Conservation (phyloP, 208 protist species). For the Endotrypanum monterogeii region DNA sequence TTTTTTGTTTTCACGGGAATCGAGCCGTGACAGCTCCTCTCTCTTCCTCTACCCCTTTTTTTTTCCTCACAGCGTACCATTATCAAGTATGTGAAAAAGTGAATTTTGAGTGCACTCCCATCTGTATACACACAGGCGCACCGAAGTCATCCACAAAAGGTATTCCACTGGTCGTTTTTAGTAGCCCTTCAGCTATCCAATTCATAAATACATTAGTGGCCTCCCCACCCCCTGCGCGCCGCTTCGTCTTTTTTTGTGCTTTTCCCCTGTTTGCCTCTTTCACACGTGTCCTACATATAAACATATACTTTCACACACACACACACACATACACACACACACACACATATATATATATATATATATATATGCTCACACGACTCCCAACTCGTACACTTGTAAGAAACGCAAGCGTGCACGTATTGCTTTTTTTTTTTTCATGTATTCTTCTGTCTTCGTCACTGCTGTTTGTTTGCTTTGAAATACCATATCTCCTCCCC, state of each 20-base stretch:
- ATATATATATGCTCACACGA: background rate
- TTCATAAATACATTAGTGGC: background rate
- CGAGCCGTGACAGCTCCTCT: background rate
- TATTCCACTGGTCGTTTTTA: background rate
- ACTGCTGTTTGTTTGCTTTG: background rate
- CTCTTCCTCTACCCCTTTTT: background rate
- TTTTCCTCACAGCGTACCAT: background rate
- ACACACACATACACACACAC: background rate
- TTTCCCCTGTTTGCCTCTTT: background rate
- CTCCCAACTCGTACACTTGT: background rate
- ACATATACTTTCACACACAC: background rate
- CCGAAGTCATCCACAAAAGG: background rate
- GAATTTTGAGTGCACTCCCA: background rate
- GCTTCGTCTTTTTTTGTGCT: background rate
- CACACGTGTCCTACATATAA: no score
- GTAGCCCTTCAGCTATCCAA: background rate
- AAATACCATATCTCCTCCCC: background rate
- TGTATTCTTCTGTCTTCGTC: background rate
- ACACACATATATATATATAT: background rate
- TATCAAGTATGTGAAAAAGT: background rate
- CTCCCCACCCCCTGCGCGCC: background rate
- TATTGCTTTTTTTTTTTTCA: background rate
- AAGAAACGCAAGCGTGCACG: background rate
- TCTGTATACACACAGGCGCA: background rate
- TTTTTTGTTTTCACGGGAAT: no score